A percentile compares a stretch with the other conserved stretches of the same genome.
These are phyloP conservation scores for Sarcodon aspratus DNA, from an alignment of 768 basidiomycete genomes.

Conservation along the genomic window DNA sequence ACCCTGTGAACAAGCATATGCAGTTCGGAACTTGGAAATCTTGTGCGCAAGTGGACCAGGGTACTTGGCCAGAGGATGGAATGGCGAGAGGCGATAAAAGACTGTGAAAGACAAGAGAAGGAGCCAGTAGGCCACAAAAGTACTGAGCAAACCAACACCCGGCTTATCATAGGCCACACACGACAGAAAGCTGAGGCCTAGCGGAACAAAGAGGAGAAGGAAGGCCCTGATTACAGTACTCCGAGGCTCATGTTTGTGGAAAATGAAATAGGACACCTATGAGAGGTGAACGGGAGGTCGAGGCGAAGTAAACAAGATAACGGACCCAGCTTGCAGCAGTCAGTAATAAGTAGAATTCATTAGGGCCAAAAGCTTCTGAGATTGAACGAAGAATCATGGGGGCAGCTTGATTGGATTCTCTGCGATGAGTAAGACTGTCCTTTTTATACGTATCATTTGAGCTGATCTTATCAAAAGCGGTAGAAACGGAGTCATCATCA, in stretches of 20 bases:
- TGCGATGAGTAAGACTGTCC: too few species aligned
- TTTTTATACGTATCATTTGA: too few species aligned
- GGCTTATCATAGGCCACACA: neutral
- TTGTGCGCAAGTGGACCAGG: conserved; percentile 36
- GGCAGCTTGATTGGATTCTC: too few species aligned
- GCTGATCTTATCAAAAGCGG: too few species aligned
- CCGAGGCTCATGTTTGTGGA: neutral
- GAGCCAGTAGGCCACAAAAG: neutral
- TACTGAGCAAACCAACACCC: neutral
- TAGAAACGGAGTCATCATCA: too few species aligned
- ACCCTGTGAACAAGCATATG: conserved; percentile 24
- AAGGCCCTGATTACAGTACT: neutral
- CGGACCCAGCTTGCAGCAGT: too few species aligned
- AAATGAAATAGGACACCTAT: neutral
- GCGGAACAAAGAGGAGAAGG: neutral
- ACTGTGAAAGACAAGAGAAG: conserved; percentile 5
- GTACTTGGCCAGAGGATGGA: conserved; percentile 39
- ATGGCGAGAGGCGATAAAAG: conserved; percentile 37
- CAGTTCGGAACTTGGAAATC: conserved; percentile 27
- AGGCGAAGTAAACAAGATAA: too few species aligned
- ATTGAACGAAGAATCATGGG: too few species aligned
- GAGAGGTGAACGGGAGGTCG: too few species aligned
- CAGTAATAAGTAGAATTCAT: too few species aligned
- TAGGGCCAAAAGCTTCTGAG: too few species aligned
- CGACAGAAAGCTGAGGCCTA: neutral